Conservation (phyloP, 208 protist genomes). For the Novymonas esmeraldas region DNA sequence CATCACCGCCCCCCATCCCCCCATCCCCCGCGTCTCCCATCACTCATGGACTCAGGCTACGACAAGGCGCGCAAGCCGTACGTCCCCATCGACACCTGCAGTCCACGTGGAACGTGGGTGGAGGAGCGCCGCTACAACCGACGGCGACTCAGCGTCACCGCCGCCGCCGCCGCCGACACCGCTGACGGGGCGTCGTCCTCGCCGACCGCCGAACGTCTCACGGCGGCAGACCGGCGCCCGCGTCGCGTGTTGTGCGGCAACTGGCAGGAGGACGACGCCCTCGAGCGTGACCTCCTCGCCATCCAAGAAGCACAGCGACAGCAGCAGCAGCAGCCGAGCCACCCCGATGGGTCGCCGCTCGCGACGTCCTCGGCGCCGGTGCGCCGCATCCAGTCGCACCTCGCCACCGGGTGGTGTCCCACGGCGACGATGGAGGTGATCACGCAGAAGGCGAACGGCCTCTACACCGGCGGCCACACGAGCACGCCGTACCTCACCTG, state of each 20-base stretch:
- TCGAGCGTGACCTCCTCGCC: conserved; percentile 72
- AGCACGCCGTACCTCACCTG: conserved; percentile 80
- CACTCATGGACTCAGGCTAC: conserved; percentile 33
- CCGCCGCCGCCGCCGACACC: neutral
- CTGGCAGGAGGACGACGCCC: conserved; percentile 83
- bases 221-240: conserved; percentile 15
- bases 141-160: conserved; percentile 43
- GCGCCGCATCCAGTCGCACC: conserved; percentile 6
- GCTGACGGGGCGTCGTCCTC: neutral
- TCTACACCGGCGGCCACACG: conserved; percentile 65
- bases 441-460: conserved; percentile 35
- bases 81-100: conserved; percentile 89
- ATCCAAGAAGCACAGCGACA: conserved; percentile 42
- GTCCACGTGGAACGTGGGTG: conserved; percentile 80
- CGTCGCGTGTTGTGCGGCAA: conserved; percentile 89
- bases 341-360: neutral
- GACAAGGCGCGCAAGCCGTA: conserved; percentile 66
- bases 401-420: conserved; percentile 26
- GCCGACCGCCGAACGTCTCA: neutral
- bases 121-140: conserved; percentile 92
- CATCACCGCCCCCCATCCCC: no score
- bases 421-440: conserved; percentile 68
- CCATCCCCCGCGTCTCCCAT: no score
- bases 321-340: conserved; percentile 11
- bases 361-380: conserved; percentile 14